Evolutionary conservation across 192 early-diverging fungal genomes (phyloP), one percentile per base, ranked within the genome.

Genomic region (Coemansia sp.): DNA sequence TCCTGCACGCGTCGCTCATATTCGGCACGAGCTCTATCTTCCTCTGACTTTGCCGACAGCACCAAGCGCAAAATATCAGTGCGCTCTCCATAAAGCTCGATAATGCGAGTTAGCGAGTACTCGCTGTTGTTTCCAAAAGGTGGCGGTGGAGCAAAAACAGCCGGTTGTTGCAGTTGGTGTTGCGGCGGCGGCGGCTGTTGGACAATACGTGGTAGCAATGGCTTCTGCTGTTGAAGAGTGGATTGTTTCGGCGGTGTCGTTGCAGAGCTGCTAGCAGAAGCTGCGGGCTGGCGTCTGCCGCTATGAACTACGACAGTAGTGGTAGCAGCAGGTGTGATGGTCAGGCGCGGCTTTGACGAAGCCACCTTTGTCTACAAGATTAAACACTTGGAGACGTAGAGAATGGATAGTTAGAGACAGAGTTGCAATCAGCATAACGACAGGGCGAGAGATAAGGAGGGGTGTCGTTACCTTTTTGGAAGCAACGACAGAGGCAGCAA

Each of bases 1-100:
- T 84, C 81, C 66, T 78, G 75, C 45, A 77, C 34, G 3, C 81
- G 57, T 27, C 81, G 67, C 67, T 84, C 81, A 59, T 78, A 70
- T 59, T 84, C 81, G 19, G 76, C 76, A 14, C 73, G 63, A 34
- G 81, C 72, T 29, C 73, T 63, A 66, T 84, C 81, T 55, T 84
- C 64, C 46, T 84, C 81, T 1, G 76, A 70, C 63, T 84, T 84
- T 32, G 76, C 73, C 36, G 76, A 42, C 64, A 84, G 64, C 32
- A 84, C 81, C 58, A 78, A 60, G 19, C 70, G 66, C 31, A 84
- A 67, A 21, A 84, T 55, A 70, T 84, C 81, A 1, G 72, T 73
- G 39, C 50, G 72, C 65, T 78, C 81, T 51, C 76, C 81, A 55
- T 84, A 84, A 46, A 69, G 46, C 12, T 73, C 75, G 21, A 82